These are phyloP conservation scores for Penicillium palitans DNA, from an alignment of 2,329 filamentous ascomycete genomes.

Conservation along the genomic window DNA sequence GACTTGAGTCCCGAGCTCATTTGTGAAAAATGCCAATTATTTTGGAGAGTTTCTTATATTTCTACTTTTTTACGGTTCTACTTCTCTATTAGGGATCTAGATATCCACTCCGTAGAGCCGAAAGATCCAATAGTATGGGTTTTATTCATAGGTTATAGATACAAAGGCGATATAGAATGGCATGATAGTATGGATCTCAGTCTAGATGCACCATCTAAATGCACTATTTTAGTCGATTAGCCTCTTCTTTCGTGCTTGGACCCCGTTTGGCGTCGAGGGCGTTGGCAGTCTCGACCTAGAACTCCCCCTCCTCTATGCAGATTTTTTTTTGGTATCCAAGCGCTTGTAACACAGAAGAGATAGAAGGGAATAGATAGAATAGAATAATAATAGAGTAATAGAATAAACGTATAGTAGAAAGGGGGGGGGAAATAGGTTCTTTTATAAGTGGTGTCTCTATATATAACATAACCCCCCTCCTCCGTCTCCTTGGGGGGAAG, in stretches of 20 bases:
- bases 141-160: not conserved
- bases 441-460: slow-evolving; percentile 10
- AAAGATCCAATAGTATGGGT: not conserved
- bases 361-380: not conserved
- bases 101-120: not conserved
- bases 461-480: slow-evolving; percentile 12
- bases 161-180: not conserved
- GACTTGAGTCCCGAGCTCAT: not conserved
- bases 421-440: too few relatives aligned
- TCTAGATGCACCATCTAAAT: not conserved
- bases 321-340: slow-evolving; percentile 3
- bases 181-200: not conserved
- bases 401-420: not conserved
- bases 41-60: not conserved
- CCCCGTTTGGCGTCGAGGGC: slow-evolving; percentile 12
- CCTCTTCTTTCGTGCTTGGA: slow-evolving; percentile 11
- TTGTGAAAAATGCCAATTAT: slow-evolving; percentile 9
- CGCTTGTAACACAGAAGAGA: slow-evolving; percentile 1
- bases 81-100: not conserved
- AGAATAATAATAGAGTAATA: not conserved
- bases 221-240: slow-evolving; percentile 2
- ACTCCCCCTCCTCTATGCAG: slow-evolving; percentile 10
- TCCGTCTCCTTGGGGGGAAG: slow-evolving; percentile 12
- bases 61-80: not conserved
- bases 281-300: slow-evolving; percentile 10